Base-by-base conservation (phyloP, 345 rosid species). In the Durio zibethinus region DNA sequence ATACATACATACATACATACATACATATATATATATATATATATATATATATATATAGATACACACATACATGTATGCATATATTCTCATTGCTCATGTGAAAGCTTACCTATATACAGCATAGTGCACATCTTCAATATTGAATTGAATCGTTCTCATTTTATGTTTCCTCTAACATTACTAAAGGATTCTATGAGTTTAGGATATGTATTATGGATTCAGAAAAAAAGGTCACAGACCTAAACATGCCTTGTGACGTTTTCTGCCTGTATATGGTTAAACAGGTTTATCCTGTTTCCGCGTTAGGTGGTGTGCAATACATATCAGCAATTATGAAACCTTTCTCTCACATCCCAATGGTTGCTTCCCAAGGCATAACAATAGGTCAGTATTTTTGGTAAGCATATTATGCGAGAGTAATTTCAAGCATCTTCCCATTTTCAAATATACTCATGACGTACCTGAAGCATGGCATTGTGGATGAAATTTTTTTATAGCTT, bases 261-360 rank as follows among this genome's bases (percentile, higher is more conserved):
- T 56, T 66, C 70, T 31, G 6, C 6, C 33, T 75, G 38, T 36
- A 25, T 80, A 80, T 82, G 62, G 35, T 78, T 78, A 68, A 66
- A 52, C 79, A 89, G 90, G 85, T 89, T 16, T 89, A 89, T 72
- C 91, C 90, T 64, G 89, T 90, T 81, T 86, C 93, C 21, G 84
- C 86, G 9, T 75, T 88, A 62, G 93, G 91, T 56, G 90, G 90
- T 56, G 59, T 72, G 57, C 81, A 21, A 31, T 90, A 84, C 75
- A 82, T 86, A 74, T 82, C 90, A 61, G 89, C 91, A 57, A 79
- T 88, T 21, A 81, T 80, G 86, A 90, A 84, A 85, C 93, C 90
- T 69, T 90, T 90, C 67, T 61, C 83, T 76, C 82, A 85, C 86
- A 88, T 88, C 75, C 83, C 87, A 60, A 82, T 90, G 88, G 82